Evolutionary conservation across 768 basidiomycete genomes (phyloP).

Genomic region (Pholiota molesta): DNA sequence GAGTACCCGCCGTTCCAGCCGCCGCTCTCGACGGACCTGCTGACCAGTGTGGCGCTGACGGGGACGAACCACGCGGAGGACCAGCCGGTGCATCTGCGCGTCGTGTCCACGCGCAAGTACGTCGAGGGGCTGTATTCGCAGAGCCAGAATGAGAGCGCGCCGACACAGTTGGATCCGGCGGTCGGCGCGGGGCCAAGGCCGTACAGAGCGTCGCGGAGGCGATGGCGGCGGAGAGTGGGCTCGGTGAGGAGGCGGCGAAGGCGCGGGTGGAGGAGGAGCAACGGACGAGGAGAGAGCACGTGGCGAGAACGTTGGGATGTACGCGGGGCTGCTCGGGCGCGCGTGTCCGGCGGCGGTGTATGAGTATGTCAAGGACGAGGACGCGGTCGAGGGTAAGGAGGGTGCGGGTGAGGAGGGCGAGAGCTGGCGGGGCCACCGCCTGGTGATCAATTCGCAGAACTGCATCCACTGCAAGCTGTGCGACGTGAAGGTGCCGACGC

Average conservation of each 20-base stretch:
- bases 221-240: constrained; percentile 8
- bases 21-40: constrained; percentile 89
- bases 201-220: too few species aligned
- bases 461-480: constrained; percentile 53
- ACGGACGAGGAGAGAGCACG: constrained; percentile 61
- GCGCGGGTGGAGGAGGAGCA: constrained; percentile 41
- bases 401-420: too few species aligned
- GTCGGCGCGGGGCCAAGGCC: too few species aligned
- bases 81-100: constrained; percentile 86
- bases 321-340: constrained; percentile 83
- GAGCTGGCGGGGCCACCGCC: constrained; percentile 74
- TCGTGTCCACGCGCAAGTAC: constrained; percentile 44
- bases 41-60: constrained; percentile 88
- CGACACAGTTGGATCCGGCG: too few species aligned
- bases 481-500: too few species aligned
- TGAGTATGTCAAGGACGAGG: constrained; percentile 79
- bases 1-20: constrained; percentile 87
- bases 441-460: constrained; percentile 93
- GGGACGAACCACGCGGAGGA: constrained; percentile 98
- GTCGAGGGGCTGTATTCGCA: constrained; percentile 12
- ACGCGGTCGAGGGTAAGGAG: constrained; percentile 13
- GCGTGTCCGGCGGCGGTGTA: constrained; percentile 97
- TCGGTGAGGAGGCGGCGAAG: constrained; percentile 21
- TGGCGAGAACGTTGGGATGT: constrained; percentile 76
- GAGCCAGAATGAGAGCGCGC: too few species aligned